Base-by-base conservation (phyloP, 2,329 filamentous ascomycete species). In the Alternaria panax region DNA sequence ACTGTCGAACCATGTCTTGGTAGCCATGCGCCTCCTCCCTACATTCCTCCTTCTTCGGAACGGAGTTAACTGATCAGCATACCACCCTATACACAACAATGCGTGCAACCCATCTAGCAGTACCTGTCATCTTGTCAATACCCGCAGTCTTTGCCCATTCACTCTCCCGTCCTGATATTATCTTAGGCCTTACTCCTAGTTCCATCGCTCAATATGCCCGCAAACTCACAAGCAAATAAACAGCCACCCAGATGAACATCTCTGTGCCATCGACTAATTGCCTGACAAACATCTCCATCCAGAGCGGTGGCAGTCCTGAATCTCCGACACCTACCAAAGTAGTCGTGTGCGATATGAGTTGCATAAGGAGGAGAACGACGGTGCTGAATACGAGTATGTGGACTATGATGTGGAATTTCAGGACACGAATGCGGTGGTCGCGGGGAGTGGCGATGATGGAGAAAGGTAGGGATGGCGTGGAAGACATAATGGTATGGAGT, bases 211-310 rank as follows among this genome's bases (percentile, higher is more conserved):
- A 32, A 11, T 18, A 14, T 11, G 14, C 18, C 20, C 30, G 22
- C 30, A 18, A 34, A 48, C 45, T 48, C 28, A 48, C 45, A 48
- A 48, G n/a, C 28, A 48, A 5, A 48, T 34, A 48, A 5, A 48
- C 30, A n/a, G 20, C 22, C 20, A 48, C 20, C 45, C 45, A 48
- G 8, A 20, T 18, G 3, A 36, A 24, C 16, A 48, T 14, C 11
- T 34, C 9, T 18, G 45, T 12, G 12, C 30, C 20, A 6, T 48
- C 45, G 1, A 48, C 8, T 5, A 36, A 34, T 5, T 34, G 8
- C 9, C 14, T 11, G 5, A 48, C 16, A 14, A 48, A 34, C 32
- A n/a, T 5, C 20, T 25, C 18, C 11, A 9, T 34, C 45, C 12
- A n/a, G 12, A 8, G 12, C 7, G 5, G 3, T 18, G 30, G 45